phyloP scores from a whole-genome alignment of 179 eudicot species.

The Patellifolia procumbens region DNA sequence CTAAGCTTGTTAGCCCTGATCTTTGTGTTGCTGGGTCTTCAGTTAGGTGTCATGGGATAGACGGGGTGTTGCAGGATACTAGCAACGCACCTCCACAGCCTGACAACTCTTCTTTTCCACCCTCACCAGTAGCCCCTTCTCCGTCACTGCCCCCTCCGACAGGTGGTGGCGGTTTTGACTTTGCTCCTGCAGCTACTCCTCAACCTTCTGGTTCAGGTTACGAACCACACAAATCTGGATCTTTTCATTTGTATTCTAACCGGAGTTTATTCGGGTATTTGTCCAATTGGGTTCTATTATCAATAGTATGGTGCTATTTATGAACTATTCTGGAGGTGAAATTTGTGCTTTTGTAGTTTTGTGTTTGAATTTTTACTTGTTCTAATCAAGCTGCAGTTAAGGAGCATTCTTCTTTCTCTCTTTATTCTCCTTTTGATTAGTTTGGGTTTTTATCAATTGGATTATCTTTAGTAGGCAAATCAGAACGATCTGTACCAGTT shows the following conservation, averaged over 20 bases:
- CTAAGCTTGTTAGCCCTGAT: constrained; percentile 52
- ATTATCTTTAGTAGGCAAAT: neutral
- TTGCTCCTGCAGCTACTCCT: constrained; percentile 38
- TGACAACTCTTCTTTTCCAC: constrained; percentile 15
- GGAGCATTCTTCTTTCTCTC: neutral
- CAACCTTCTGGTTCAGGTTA: constrained; percentile 26
- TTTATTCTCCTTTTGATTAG: neutral
- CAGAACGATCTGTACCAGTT: neutral
- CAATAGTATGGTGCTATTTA: constrained; percentile 13
- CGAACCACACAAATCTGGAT: constrained; percentile 22
- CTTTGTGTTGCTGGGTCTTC: constrained; percentile 50
- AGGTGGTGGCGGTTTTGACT: constrained; percentile 8
- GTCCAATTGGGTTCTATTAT: constrained; percentile 11
- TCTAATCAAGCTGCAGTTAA: neutral
- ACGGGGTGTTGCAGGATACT: constrained; percentile 42
- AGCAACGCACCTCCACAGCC: constrained; percentile 21
- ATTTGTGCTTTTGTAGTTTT: constrained; percentile 1
- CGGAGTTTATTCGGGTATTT: neutral
- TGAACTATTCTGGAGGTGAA: constrained; percentile 1
- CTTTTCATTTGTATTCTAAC: neutral
- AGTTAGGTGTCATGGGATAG: constrained; percentile 75
- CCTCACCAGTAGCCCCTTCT: constrained; percentile 25
- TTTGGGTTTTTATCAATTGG: neutral
- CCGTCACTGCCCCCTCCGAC: constrained; percentile 26
- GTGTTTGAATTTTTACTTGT: neutral